Conservation (phyloP, 2,329 filamentous ascomycete genomes). For the Neonectria punicea region DNA sequence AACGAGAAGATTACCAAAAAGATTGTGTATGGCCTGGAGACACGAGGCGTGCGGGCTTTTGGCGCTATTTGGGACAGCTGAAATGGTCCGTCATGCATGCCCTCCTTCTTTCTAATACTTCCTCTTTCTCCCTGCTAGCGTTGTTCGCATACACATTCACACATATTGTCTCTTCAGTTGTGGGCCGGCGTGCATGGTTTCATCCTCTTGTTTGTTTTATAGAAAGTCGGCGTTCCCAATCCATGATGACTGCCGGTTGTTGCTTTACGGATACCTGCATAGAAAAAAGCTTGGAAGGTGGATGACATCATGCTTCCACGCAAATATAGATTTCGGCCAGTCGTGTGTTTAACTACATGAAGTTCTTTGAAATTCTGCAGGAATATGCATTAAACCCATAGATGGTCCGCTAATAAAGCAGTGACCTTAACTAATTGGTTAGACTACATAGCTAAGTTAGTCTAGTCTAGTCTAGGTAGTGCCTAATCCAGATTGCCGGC, state of each 20-base stretch:
- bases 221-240: neutral
- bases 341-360: neutral
- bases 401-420: neutral
- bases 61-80: constrained; percentile 77
- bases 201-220: constrained; percentile 8
- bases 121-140: neutral
- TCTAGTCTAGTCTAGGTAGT: too few relatives aligned
- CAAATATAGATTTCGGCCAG: neutral
- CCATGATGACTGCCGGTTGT: neutral
- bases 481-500: neutral
- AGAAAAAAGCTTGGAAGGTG: neutral
- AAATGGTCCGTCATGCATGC: constrained; percentile 13
- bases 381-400: constrained; percentile 28
- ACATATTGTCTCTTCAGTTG: neutral
- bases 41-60: constrained; percentile 72
- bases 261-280: neutral
- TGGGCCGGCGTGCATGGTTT: constrained; percentile 11
- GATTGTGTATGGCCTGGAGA: constrained; percentile 76
- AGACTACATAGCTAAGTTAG: too few relatives aligned
- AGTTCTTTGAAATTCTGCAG: neutral
- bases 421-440: too few relatives aligned
- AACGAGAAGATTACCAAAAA: constrained; percentile 75
- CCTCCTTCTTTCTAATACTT: neutral
- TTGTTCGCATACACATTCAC: neutral
- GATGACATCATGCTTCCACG: constrained; percentile 30